Evolutionary conservation across 352 stramenopile genomes (phyloP), one percentile per base, ranked within the genome.

Genomic region (Aphanomyces stellatus): DNA sequence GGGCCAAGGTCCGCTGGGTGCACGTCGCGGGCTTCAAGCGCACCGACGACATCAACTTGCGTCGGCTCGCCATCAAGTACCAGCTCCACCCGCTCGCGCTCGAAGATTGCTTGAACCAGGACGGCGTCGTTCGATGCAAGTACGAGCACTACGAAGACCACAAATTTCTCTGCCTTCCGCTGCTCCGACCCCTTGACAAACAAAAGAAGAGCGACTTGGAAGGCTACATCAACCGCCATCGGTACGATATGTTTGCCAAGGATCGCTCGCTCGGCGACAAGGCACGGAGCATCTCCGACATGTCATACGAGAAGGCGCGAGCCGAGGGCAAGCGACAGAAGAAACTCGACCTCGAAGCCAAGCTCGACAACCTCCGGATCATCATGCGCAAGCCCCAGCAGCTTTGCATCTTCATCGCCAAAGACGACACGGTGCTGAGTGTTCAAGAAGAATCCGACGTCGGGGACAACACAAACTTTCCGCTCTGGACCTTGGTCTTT

Each of bases 101-200:
- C 13, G 85, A 96, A 70, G 86, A 96, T 61, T 85, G 76, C 1
- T 69, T 96, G 33, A 87, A 92, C 60, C 71, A 91, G 0, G 35
- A 35, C 22, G 85, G 90, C 51, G 74, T 82, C 4, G 81, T 91
- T 61, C 79, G 87, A 0, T 85, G 84, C 10, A 96, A 96, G 69
- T 91, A 90, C 62, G 87, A 96, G 31, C 76, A 84, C 28, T 96
- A 93, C 70, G 84, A 93, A 24, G 87, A 92, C 27, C 86, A 96
- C 62, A 85, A 82, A 42, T 89, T 79, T 4, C 60, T 96, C 37
- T 46, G 37, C 37, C n/a, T 46, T n/a, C 37, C 37, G n/a, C 13
- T 46, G 13, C 11, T 46, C n/a, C 37, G 37, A n/a, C 37, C 37
- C 37, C 37, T 46, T 19, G 37, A 46, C n/a, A 46, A 46, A 19